Evolutionary conservation across 164 flowering plant genomes (phyloP), one percentile per base, ranked within the genome.

Genomic region (Vitis vinifera): DNA sequence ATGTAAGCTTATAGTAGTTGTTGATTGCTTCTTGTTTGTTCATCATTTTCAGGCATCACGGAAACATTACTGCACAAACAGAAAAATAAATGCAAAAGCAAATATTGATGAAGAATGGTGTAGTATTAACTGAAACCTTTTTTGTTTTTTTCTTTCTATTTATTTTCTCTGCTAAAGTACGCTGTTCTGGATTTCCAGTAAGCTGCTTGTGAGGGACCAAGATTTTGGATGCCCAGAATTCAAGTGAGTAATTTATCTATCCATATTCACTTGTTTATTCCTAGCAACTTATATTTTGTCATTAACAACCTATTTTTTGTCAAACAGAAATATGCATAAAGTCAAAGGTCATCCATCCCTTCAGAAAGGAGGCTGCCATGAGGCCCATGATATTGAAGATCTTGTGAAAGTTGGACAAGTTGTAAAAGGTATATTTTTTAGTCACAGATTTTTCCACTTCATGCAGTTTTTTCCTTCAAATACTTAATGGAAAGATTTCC

Each of bases 321-420:
- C 51, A 19, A 64, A 61, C 81, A 95, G 99, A 81, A 96, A 91
- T 76, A 78, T 51, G 1, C 78, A 89, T 74, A 88, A 82, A 79
- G 87, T 96, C 67, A 91, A 79, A 81, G 73, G 68, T 59, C 95
- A 96, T 77, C 88, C 93, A 23, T 87, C 94, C 23, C 80, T 93
- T 77, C 87, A 86, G 67, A 91, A 83, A 80, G 97, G 97, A 69
- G 99, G 97, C 72, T 87, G 89, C 75, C 78, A 89, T 62, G 97
- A 91, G 80, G 97, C 75, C 52, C 97, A 96, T 81, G 99, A 96
- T 75, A 89, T 96, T 71, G 99, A 96, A 84, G 98, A 96, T 81
- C 91, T 96, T 69, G 93, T 96, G 59, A 96, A 92, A 82, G 78
- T 96, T 82, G 99, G 98, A 63, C 73, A 79, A 76, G 66, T 69